phyloP scores from a whole-genome alignment of 805 yeast genomes.

The Hanseniaspora clermontiae region DNA sequence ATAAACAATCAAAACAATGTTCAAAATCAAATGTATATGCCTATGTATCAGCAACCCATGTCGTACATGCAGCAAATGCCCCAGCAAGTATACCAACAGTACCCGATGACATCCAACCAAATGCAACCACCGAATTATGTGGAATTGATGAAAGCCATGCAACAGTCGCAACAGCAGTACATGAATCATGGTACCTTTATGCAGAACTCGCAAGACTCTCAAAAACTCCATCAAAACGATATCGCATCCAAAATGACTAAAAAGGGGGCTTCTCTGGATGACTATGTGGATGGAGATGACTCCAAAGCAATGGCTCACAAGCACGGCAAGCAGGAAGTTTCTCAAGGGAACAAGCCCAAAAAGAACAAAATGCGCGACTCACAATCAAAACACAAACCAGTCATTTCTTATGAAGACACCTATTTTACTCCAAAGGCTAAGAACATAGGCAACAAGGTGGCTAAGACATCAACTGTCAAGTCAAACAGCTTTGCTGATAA shows the following conservation, averaged over 20 bases:
- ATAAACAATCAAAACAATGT: background rate
- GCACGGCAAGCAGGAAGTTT: background rate
- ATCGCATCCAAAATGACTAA: background rate
- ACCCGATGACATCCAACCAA: background rate
- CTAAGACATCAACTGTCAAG: background rate
- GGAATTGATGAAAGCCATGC: background rate
- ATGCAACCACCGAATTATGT: constrained; percentile 7
- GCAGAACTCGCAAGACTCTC: background rate
- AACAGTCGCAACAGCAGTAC: background rate
- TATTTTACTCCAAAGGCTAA: background rate
- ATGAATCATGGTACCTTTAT: background rate
- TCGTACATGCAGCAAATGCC: background rate
- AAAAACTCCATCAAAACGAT: background rate
- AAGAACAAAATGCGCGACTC: background rate
- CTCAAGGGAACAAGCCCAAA: background rate
- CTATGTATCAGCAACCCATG: background rate
- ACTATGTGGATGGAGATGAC: constrained; percentile 4
- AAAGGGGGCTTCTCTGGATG: constrained; percentile 4
- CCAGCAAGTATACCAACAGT: background rate
- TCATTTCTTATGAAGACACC: constrained; percentile 11
- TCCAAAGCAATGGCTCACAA: background rate
- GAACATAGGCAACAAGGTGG: background rate
- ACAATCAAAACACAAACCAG: background rate
- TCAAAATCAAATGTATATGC: background rate
- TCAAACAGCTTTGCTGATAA: constrained; percentile 18